Evolutionary conservation across 2,329 filamentous ascomycete species (phyloP).

Genomic region (Emergomyces pasteurianus): DNA sequence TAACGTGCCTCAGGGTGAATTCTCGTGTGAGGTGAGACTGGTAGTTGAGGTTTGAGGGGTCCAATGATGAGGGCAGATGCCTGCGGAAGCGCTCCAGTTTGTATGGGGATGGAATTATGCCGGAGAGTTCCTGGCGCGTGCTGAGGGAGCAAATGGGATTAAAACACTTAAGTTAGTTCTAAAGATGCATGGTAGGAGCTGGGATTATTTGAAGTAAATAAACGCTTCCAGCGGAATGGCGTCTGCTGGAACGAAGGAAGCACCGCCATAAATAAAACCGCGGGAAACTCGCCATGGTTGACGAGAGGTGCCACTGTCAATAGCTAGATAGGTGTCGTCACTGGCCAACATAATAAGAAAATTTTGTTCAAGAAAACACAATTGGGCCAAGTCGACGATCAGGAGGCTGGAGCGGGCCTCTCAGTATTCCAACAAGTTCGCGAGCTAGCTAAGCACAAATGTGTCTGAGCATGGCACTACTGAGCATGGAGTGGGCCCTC

Average conservation of each 20-base stretch:
- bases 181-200: neutral
- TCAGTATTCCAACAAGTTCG: neutral
- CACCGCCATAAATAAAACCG: neutral
- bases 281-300: neutral
- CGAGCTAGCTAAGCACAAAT: neutral
- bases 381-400: neutral
- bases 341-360: neutral
- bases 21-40: neutral
- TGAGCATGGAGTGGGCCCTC: neutral
- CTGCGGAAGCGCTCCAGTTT: neutral
- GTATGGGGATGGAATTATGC: neutral
- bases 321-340: neutral
- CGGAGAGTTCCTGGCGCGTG: constrained; percentile 1
- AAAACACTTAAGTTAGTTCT: neutral
- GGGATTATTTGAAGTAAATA: neutral
- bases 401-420: neutral
- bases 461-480: neutral
- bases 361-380: neutral
- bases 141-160: constrained; percentile 1
- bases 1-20: neutral
- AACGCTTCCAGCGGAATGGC: neutral
- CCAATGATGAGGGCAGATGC: neutral
- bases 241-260: neutral
- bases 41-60: neutral
- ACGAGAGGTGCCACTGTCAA: neutral